Conservation (phyloP, 495 filamentous ascomycete genomes). For the Hypoxylon subgilvum region DNA sequence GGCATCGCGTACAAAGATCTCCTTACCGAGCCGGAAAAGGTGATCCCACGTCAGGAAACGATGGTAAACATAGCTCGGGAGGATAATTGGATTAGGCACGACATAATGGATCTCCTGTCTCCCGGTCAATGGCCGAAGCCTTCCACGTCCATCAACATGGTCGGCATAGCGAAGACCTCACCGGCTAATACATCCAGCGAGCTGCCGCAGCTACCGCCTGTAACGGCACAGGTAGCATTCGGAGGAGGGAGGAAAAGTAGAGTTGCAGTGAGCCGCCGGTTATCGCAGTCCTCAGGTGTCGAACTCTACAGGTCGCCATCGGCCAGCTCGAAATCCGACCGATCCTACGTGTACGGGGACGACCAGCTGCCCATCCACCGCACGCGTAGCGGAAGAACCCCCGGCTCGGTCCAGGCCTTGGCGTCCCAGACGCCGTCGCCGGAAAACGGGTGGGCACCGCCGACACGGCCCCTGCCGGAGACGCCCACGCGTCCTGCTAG, state of each 20-base stretch:
- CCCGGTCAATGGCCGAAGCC: constrained; percentile 31
- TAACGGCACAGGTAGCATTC: constrained; percentile 3
- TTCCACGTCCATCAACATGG: constrained; percentile 18
- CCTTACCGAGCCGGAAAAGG: constrained; percentile 16
- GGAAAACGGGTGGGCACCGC: constrained; percentile 12
- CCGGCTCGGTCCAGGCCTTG: constrained; percentile 5
- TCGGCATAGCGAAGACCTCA: constrained; percentile 24
- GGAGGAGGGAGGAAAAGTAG: constrained; percentile 14
- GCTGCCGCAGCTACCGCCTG: constrained; percentile 22
- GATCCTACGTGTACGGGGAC: constrained; percentile 20
- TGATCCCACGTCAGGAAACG: not conserved
- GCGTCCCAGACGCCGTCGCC: constrained; percentile 23
- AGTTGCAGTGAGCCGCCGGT: constrained; percentile 2
- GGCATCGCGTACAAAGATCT: constrained; percentile 47
- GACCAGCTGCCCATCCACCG: constrained; percentile 18
- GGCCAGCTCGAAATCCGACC: constrained; percentile 20
- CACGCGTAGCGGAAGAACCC: constrained; percentile 9
- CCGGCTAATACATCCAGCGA: constrained; percentile 19
- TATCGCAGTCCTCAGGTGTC: constrained; percentile 12
- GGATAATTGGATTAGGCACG: constrained; percentile 33
- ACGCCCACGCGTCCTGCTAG: constrained; percentile 22
- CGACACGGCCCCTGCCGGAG: constrained; percentile 28
- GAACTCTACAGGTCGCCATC: constrained; percentile 21
- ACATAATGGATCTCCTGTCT: constrained; percentile 23
- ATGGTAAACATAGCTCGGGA: constrained; percentile 1